A percentile compares a stretch with the other conserved stretches of the same genome.
phyloP scores from a whole-genome alignment of 2,329 filamentous ascomycete genomes.

The Fusarium newnesense region DNA sequence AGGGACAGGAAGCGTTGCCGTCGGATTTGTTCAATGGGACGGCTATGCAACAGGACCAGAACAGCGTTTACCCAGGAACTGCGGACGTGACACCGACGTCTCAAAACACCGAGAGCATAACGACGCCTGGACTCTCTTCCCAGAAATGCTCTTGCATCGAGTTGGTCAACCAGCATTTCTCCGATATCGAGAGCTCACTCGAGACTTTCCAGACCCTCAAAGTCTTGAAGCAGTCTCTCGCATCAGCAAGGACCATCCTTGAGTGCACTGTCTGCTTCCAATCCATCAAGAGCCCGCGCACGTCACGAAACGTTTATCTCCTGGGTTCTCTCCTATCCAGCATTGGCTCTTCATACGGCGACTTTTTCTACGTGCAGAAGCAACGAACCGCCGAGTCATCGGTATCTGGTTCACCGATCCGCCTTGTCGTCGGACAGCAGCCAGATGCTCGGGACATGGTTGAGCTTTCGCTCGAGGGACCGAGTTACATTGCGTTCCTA shows the following conservation, averaged over 20 bases:
- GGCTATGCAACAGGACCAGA: not conserved
- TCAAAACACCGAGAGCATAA: not conserved
- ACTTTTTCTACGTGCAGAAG: slow-evolving; percentile 17
- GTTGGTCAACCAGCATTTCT: slow-evolving; percentile 14
- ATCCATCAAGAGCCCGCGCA: slow-evolving; percentile 7
- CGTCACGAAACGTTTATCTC: not conserved
- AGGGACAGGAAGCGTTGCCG: not conserved
- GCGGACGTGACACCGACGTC: not conserved
- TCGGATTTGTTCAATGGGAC: not conserved
- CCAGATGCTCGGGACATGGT: not conserved
- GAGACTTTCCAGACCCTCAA: slow-evolving; percentile 17
- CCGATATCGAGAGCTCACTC: not conserved
- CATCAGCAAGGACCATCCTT: not conserved
- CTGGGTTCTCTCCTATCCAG: not conserved
- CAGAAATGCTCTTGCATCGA: slow-evolving; percentile 11
- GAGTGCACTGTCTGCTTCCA: slow-evolving; percentile 16
- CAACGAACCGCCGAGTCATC: not conserved
- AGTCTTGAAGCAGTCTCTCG: slow-evolving; percentile 4
- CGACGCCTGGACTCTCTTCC: fast-evolving
- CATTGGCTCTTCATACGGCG: slow-evolving; percentile 7
- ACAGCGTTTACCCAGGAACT: fast-evolving
- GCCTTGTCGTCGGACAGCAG: not conserved
- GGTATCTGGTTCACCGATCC: not conserved
- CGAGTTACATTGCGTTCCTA: not conserved
- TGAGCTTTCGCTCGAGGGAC: not conserved